Percentiles rank a stretch among this genome's conserved stretches.
phyloP scores from a whole-genome alignment of 164 flowering plant species.

The Chloranthus sessilifolius region DNA sequence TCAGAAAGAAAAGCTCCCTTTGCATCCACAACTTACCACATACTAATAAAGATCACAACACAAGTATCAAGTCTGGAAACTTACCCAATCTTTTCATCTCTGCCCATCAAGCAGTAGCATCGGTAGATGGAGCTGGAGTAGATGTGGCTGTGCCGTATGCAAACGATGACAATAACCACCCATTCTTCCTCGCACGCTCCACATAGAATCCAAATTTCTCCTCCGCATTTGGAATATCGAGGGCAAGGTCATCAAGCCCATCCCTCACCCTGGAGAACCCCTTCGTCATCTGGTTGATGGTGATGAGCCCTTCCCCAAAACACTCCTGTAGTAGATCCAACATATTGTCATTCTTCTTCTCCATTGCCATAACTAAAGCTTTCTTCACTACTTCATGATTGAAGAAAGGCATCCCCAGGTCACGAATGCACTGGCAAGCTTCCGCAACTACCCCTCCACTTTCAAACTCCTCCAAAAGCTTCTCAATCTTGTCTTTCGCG shows the following conservation, averaged over 20 bases:
- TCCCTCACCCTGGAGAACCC: constrained; percentile 77
- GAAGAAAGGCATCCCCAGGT: constrained; percentile 93
- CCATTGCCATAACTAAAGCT: constrained; percentile 97
- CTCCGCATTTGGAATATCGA: constrained; percentile 89
- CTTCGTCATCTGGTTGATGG: constrained; percentile 90
- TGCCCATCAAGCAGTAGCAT: constrained; percentile 26
- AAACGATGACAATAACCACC: constrained; percentile 67
- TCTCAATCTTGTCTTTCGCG: constrained; percentile 89
- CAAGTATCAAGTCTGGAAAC: too few relatives aligned
- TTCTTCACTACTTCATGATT: constrained; percentile 98
- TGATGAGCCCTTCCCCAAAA: constrained; percentile 82
- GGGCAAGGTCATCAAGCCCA: constrained; percentile 85
- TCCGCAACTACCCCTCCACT: constrained; percentile 86
- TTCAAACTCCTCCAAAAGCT: constrained; percentile 91
- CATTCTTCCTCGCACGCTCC: constrained; percentile 58
- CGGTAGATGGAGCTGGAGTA: too few relatives aligned
- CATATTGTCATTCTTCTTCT: constrained; percentile 90
- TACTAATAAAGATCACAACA: too few relatives aligned
- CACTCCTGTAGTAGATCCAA: constrained; percentile 80
- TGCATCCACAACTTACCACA: too few relatives aligned
- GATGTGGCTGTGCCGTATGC: constrained; percentile 20
- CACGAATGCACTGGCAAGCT: constrained; percentile 94
- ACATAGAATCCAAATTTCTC: constrained; percentile 64
- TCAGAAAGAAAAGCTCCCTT: too few relatives aligned
- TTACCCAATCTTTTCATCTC: too few relatives aligned